Conservation (phyloP, 179 eudicot species). For the Actinidia arguta region DNA sequence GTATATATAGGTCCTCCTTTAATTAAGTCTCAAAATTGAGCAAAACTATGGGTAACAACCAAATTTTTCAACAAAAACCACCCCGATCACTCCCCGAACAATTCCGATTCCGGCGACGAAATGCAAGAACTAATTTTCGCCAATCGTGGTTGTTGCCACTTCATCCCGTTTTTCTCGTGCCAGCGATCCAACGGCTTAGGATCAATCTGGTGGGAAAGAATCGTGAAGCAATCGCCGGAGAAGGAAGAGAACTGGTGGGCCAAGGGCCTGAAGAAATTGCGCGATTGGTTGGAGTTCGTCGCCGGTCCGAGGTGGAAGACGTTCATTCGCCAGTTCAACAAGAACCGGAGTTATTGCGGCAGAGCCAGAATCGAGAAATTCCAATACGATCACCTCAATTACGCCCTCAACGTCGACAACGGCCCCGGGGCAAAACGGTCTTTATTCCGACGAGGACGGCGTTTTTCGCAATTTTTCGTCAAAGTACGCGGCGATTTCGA, state of each 20-base stretch:
- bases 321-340: conserved; percentile 53
- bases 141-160: too few species aligned
- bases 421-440: conserved; percentile 24
- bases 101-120: too few species aligned
- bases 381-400: conserved; percentile 53
- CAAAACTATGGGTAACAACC: too few species aligned
- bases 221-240: conserved; percentile 18
- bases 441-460: conserved; percentile 27
- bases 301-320: conserved; percentile 68
- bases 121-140: too few species aligned
- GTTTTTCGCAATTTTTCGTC: conserved; percentile 41
- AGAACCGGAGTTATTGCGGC: background rate
- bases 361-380: conserved; percentile 30
- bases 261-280: conserved; percentile 34
- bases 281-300: conserved; percentile 65
- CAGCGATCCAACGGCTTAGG: background rate
- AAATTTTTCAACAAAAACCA: too few species aligned
- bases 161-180: conserved; percentile 27
- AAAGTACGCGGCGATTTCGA: conserved; percentile 42
- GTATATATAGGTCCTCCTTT: too few species aligned
- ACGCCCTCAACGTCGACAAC: conserved; percentile 57
- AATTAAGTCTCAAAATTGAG: too few species aligned
- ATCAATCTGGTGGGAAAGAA: conserved; percentile 38
- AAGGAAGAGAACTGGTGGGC: conserved; percentile 21
- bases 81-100: too few species aligned